Evolutionary conservation across 1,284 basidiomycete species (phyloP), one percentile per base, ranked within the genome.

Genomic region (Singerocomus inundabilis): DNA sequence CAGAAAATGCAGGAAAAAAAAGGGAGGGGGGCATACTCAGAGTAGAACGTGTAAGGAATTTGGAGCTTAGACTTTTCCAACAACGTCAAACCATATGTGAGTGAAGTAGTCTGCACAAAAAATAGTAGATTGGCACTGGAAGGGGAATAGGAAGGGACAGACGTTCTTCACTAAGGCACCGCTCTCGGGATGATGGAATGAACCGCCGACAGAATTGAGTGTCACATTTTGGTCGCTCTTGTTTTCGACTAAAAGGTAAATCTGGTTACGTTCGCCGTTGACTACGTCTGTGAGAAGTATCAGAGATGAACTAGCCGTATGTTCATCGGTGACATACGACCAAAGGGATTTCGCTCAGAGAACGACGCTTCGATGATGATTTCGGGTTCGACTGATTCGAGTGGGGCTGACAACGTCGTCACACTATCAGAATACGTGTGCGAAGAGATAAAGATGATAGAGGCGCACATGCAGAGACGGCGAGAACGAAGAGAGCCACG

Each of bases 181-280:
- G 25, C 80, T 82, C 46, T 83, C 79, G 5, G 83, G 76, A 60
- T 91, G 74, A 58, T 85, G 82, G 64, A 92, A 79, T 38, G 87
- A 85, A 36, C 88, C 90, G 42, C 81, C 78, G 51, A 90, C 77
- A 56, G 75, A 79, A 52, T 85, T 71, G 26, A 94, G 72, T 4
- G 89, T 91, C 56, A 89, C 79, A 63, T 93, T 91, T 57, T 79
- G 80, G 52, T 79, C 78, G 16, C 87, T 87, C 63, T 79, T 83
- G 71, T 93, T 95, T 68, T 88, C 84, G 25, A 94, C 73, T 34
- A 78, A 70, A 49, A 94, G 67, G 21, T 73, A 68, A 28, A 95
- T 70, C 44, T 76, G 72, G 70, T 92, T 95, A 61, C 79, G 80
- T 72, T 94, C 88, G 52, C 92, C 92, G 62, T 95, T 95, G 41